These are phyloP conservation scores for Zalaria obscura DNA, from an alignment of 2,329 filamentous ascomycete species.

Conservation along the genomic window DNA sequence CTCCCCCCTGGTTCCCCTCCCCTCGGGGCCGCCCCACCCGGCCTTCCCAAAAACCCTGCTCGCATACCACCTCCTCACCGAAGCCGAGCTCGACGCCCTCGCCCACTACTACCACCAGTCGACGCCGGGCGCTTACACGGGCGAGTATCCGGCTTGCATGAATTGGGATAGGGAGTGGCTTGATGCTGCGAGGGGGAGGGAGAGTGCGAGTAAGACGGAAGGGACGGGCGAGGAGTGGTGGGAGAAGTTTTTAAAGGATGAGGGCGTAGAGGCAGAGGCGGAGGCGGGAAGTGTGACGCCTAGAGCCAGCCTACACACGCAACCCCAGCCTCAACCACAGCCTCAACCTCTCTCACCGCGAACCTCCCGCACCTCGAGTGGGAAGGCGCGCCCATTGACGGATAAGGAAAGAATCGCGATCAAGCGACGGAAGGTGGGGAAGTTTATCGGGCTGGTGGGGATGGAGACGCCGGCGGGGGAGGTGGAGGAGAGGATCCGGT, in stretches of 20 bases:
- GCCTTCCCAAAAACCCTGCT: conserved; percentile 53
- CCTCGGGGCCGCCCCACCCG: conserved; percentile 48
- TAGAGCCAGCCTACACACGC: no score
- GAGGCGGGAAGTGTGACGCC: not conserved
- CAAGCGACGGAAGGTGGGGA: conserved; percentile 57
- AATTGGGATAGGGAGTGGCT: conserved; percentile 32
- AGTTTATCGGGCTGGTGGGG: conserved; percentile 58
- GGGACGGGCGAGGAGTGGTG: not conserved
- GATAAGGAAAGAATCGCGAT: conserved; percentile 26
- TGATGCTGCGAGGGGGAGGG: not conserved
- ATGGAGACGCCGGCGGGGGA: conserved; percentile 39
- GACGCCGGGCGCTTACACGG: conserved; percentile 39
- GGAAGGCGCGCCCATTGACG: conserved; percentile 11
- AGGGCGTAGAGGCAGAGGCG: not conserved
- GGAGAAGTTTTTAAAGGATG: not conserved
- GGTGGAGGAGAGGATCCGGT: conserved; percentile 25
- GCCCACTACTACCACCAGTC: conserved; percentile 63
- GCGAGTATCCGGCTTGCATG: conserved; percentile 55
- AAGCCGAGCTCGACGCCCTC: conserved; percentile 53
- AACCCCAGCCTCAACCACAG: no score
- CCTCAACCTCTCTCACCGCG: no score
- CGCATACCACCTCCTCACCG: conserved; percentile 60
- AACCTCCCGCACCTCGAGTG: no score
- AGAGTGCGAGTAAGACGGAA: not conserved
- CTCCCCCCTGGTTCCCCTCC: conserved; percentile 44